Base-by-base conservation (phyloP, 1,139 yeast species). In the Lipomyces yarrowii region DNA sequence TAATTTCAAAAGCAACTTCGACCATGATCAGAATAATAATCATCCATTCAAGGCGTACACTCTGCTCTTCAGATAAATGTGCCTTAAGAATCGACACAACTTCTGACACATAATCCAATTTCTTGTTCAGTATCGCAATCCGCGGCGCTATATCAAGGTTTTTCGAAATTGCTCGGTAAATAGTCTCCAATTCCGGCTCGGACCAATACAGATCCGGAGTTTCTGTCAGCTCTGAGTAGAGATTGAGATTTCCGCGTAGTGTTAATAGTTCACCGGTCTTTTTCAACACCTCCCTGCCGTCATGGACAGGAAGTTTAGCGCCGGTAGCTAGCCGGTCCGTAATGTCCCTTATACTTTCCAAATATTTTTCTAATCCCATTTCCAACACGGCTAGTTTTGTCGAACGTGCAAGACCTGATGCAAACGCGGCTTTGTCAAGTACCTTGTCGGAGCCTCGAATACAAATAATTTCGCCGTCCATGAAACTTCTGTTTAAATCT, bases 151-250 rank as follows among this genome's bases (percentile, higher is more conserved):
- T 87, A 74, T 92, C 98, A 64, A 92, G 80, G 51, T 86, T 86
- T 64, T 84, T 83, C 0, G 96, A 89, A 3, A 91, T 86, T 30
- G 86, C 82, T 60, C 87, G 84, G 76, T 91, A 92, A 21, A 91
- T 85, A 64, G 82, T 83, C 74, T 92, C 98, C 64, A 92, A 80
- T 51, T 87, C 86, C 0, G 97, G 96, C 73, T 91, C 97, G 63
- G 91, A 86, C 98, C 98, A 92, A 77, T 91, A 92, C 59, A 91
- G 78, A 75, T 92, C 98, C 0, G 98, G 98, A 0, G 96, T 91
- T 73, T 92, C 98, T 56, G 91, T 91, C 64, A 92, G 82, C 74
- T 92, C 97, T n/a, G 94, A 88, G 76, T 92, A 91, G 58, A 92
- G 78, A 73, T 92, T 92, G 69, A 92, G 81, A 72, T 89, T 89